Evolutionary conservation across 1,284 basidiomycete species (phyloP), one percentile per base, ranked within the genome.

Genomic region (Trichosporon ovoides): DNA sequence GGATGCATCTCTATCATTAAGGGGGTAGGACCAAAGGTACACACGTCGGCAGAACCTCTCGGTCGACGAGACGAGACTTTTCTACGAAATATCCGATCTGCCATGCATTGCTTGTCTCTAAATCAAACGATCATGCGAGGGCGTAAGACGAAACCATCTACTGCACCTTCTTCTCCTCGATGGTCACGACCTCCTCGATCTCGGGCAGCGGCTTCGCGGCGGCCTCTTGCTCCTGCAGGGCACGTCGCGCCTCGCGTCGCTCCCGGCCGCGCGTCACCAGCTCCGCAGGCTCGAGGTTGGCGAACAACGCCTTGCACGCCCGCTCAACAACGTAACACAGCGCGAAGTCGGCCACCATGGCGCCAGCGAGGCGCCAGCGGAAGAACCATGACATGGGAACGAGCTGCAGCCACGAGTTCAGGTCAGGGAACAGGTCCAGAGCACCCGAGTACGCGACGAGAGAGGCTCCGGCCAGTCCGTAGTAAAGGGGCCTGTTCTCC

Each of bases 361-460:
- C 82, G 12, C 79, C 63, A 1, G 90, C 90, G 59, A 97, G 77
- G 60, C 82, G 83, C 67, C 87, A 62, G 72, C 88, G 88, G 83
- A 96, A 97, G 88, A 91, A 63, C 33, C 75, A 72, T 48, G 85
- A 79, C 92, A 99, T 95, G 76, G 90, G 90, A 24, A 97, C 92
- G 38, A 98, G 87, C 78, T 98, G 95, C 43, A 99, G 81, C 95
- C 95, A 98, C 36, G 88, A 81, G 77, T 96, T 98, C 64, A 98
- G 74, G 77, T 98, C 96, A 1, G 96, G 95, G 71, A 97, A 80
- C 66, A 98, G 87, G 75, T 99, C 92, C 1, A 88, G 91, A 7
- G 92, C 84, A 34, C 93, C 93, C n/a, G 84, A 88, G 78, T 96
- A 90, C 9, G 94, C 94, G 12, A 97, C 92, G 3, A 84, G 83